Evolutionary conservation across 1,284 basidiomycete species (phyloP), one percentile per base, ranked within the genome.

Genomic region (Trichosporon sp.): DNA sequence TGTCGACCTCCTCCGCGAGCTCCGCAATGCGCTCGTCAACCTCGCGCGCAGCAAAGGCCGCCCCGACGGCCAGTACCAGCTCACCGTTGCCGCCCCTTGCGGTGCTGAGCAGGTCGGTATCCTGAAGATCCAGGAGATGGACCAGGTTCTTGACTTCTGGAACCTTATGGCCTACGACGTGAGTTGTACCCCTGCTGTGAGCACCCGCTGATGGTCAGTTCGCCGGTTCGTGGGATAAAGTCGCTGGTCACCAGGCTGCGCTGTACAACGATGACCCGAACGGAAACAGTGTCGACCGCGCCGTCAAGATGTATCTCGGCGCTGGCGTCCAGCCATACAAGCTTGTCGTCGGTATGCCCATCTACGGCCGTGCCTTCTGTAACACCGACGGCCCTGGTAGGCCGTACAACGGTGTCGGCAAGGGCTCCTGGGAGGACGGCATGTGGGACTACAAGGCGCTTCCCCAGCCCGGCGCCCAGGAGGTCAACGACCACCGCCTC

Each of bases 361-460:
- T 93, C 1, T 94, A 94, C 77, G 94, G 94, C 0, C 90, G 92
- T 71, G 90, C 91, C 0, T 98, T 96, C 81, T 89, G 91, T 79
- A 85, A 89, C 65, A 96, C 93, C 0, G 81, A 83, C 59, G 94
- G 94, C 0, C 87, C 93, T 46, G 92, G 92, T 7, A 80, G 87
- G 65, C 82, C 92, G 1, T 98, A 90, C 86, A 67, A 75, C 67
- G 81, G 81, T 88, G 88, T 92, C 70, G 93, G 93, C 2, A 88
- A 91, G 40, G 81, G 79, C 14, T 80, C 82, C 71, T 73, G 86
- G 80, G 80, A 81, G 75, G 76, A 72, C 37, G 83, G 83, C 10
- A 82, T 81, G 78, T 82, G 79, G 83, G 90, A 91, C 63, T 94
- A 95, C 87, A 91, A 90, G 71, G 86, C 80, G 56, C 88, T 94